Base-by-base conservation (phyloP, 176 grass and related monocot species). In the Triticum dicoccoides region DNA sequence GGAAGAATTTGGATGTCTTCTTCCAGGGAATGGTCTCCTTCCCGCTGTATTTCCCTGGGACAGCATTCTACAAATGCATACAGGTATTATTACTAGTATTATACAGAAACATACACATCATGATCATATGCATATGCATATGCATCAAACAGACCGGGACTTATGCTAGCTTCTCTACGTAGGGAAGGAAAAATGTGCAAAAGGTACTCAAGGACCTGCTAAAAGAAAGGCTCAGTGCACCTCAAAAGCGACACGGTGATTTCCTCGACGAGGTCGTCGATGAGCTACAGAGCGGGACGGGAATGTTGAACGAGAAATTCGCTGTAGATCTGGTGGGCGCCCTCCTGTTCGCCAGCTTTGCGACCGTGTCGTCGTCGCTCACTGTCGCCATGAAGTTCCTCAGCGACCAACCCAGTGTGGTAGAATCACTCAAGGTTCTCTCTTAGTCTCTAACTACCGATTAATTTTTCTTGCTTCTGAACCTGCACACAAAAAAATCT, bases 11-110 rank as follows among this genome's bases (percentile, higher is more conserved):
- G 0, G 15, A 84, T 11, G 18, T 3, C 24, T 76, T 84, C 69
- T 9, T 84, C 11, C 17, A 76, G 5, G 82, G 58, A 1, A 45
- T 84, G n/a, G 3, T 84, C 15, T 45, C 70, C 20, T 84, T 84
- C 58, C 70, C 70, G 5, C 20, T 76, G 30, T 65, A 74, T 73
- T 75, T 84, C 9, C 82, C 38, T 5, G 82, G 82, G 38, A 65
- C 70, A 84, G 8, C 34, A 10, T 84, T 84, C 62, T 84, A 84
- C 82, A 42, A 10, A 44, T 84, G 82, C 69, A 84, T 84, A 59
- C 37, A 76, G 71, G 82, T 77, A 56, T 34, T 11, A 33, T 14
- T 14, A 49, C 12, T 49, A 49, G 9, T 42, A 32, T 32, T 32
- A 32, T 32, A 32, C 2, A 32, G 32, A 32, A 32, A 32, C 32